Evolutionary conservation across 2,329 filamentous ascomycete genomes (phyloP), one percentile per base, ranked within the genome.

Genomic region (Colletotrichum magnum): DNA sequence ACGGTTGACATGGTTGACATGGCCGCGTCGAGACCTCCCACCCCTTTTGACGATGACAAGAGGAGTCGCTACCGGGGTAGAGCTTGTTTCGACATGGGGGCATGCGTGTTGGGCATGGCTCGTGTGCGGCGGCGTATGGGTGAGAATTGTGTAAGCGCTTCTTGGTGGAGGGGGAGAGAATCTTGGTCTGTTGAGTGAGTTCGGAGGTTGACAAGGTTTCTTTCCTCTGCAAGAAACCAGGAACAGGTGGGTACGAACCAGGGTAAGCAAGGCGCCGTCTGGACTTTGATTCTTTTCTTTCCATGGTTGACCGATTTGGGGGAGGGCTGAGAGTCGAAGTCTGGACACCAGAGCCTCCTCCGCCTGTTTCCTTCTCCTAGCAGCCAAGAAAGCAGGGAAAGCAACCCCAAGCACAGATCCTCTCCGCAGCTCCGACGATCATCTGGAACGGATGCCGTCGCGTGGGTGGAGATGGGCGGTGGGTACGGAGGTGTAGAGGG

Each of bases 71-170:
- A 36, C 56, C n/a, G 59, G 62, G 62, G 50, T 47, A 66, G 50
- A 69, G 66, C 62, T 66, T 69, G 66, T 69, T 69, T 69, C 50
- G 41, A 52, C 51, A 59, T 39, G 62, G 66, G 56, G 66, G n/a
- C 32, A 36, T 36, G 32, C 9, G 32, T 36, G 9, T 36, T 36
- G 47, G 36, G 13, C 39, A 32, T 36, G 39, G 53, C 21, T 36
- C 52, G 39, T 54, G 59, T 39, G 54, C 54, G 59, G 59, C 45
- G 43, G 59, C 45, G 43, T 62, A n/a, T 24, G 48, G 59, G 43
- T 21, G 26, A 62, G 59, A 41, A 54, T n/a, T 45, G 59, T 62
- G 50, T 54, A 62, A 36, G 59, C 59, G 39, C 59, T 47, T 47
- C 16, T 12, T 10, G 16, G 5, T 18, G 47, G 41, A n/a, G 13